Conservation (phyloP, 306 rosid species). For the Pachyrhizus erosus region DNA sequence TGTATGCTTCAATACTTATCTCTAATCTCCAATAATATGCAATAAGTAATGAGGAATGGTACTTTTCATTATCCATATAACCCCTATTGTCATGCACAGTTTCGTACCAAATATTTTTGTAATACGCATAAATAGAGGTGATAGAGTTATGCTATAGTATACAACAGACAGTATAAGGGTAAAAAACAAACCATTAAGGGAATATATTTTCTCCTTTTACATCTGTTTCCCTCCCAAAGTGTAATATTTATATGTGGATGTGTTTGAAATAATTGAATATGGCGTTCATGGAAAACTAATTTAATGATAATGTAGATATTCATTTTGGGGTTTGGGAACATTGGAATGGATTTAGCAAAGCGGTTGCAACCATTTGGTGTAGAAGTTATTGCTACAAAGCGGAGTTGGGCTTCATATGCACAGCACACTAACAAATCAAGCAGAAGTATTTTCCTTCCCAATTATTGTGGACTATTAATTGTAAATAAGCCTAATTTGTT, state of each 20-base stretch:
- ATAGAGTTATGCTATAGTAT: not conserved
- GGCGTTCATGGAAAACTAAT: not conserved
- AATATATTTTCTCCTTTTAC: not conserved
- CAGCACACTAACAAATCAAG: constrained; percentile 37
- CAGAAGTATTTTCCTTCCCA: constrained; percentile 41
- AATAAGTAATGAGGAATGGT: constrained; percentile 1
- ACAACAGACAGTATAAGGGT: not conserved
- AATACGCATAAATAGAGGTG: not conserved
- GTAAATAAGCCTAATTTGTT: constrained; percentile 25
- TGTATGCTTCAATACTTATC: constrained; percentile 14
- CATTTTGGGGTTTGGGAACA: constrained; percentile 88
- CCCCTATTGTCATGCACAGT: not conserved
- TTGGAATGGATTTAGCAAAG: constrained; percentile 81
- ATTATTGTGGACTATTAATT: constrained; percentile 31
- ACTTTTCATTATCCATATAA: not conserved
- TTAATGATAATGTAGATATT: constrained; percentile 61
- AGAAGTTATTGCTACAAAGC: constrained; percentile 83
- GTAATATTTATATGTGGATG: constrained; percentile 9
- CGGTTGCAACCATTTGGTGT: constrained; percentile 89
- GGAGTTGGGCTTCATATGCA: constrained; percentile 69
- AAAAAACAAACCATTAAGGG: not conserved
- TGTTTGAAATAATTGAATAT: constrained; percentile 14
- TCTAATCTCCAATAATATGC: not conserved
- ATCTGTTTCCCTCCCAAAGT: not conserved
- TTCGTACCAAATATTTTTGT: not conserved